Evolutionary conservation across 805 yeast species (phyloP), one percentile per base, ranked within the genome.

Genomic region (Hagleromyces aurorensis): DNA sequence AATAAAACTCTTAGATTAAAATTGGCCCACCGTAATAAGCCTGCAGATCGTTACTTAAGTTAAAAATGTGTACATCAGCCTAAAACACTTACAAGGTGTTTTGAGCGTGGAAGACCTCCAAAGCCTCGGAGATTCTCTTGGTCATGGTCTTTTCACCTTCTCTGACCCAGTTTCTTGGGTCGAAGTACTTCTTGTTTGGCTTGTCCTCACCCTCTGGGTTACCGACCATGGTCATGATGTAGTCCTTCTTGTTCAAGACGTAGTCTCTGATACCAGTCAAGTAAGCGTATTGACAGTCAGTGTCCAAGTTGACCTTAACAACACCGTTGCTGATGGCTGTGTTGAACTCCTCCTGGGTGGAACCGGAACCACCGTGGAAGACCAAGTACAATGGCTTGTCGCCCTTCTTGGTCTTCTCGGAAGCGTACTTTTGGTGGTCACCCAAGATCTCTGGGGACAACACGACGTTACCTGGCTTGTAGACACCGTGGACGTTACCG

Each of bases 101-200:
- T 58, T 70, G 67, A 51, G 93, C 70, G 72, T 78, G 86, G 94
- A 91, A 91, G 60, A 83, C 69, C 30, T 65, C 70, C 62, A 91
- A 72, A 55, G 94, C 93, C 63, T 76, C 79, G 40, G 81, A 49
- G 57, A 91, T 72, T 78, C 96, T 84, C 49, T 64, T 67, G 48
- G 77, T 49, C 96, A 91, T 89, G 60, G 96, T 86, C 86, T 86
- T 86, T 76, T 91, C 98, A 75, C 98, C 97, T 72, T 89, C 97
- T 77, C 97, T 87, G 49, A 91, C 96, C 98, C 98, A 91, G 67
- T 87, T 97, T 79, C 98, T 89, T 70, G 98, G 98, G 72, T 91
- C 98, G 62, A 85, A 91, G 85, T 70, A 86, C 74, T 91, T 91
- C 87, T 91, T 91, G 89, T 91, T 91, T 71, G 98, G 98, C 75